phyloP scores from a whole-genome alignment of 1,139 yeast genomes.

The Diutina mesorugosa region DNA sequence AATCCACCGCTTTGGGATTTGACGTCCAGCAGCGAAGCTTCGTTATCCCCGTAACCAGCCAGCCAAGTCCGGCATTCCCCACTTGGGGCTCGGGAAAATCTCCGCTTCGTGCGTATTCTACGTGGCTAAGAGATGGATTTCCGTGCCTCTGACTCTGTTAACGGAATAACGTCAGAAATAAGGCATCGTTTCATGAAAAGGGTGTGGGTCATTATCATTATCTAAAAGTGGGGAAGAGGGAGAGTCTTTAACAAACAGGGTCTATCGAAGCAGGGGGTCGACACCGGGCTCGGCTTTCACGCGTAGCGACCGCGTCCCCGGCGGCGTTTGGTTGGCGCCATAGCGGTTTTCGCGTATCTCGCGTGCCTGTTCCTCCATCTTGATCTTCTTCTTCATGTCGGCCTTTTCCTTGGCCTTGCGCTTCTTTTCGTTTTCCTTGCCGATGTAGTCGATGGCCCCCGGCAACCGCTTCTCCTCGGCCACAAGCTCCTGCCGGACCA shows the following conservation, averaged over 20 bases:
- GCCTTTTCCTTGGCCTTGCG: slow-evolving; percentile 3
- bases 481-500: slow-evolving; percentile 24
- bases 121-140: no score
- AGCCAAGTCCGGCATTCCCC: no score
- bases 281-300: not conserved
- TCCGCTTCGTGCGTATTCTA: not conserved
- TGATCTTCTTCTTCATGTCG: slow-evolving; percentile 1
- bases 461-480: slow-evolving; percentile 32
- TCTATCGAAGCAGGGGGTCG: not conserved
- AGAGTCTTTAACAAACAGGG: not conserved
- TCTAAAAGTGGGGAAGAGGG: no score
- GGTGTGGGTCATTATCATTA: not conserved
- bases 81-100: not conserved
- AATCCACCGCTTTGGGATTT: not conserved
- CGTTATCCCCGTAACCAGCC: no score
- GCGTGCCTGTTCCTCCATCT: not conserved
- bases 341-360: not conserved
- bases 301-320: not conserved
- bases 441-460: slow-evolving; percentile 13
- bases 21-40: not conserved
- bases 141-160: no score
- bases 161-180: no score
- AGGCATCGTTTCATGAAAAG: not conserved
- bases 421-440: slow-evolving; percentile 2
- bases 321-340: not conserved